Percentiles rank a stretch among this genome's conserved stretches.
Conservation (phyloP, 768 basidiomycete species). For the Leucosporidium scottii region DNA sequence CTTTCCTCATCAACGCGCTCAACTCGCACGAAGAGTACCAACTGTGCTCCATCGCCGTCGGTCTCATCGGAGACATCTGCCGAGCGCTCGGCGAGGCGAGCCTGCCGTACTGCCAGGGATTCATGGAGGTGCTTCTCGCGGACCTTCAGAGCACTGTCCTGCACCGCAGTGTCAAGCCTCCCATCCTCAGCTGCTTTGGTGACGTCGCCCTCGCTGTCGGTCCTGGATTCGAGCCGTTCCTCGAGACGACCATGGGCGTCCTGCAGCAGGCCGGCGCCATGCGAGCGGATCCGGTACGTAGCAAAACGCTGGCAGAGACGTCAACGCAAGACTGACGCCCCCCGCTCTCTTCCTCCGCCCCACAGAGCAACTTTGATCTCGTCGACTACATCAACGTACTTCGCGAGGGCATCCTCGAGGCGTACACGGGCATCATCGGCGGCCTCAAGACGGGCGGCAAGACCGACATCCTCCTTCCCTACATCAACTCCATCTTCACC, state of each 20-base stretch:
- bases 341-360: neutral
- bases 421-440: slow-evolving; percentile 88
- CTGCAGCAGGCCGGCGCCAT: slow-evolving; percentile 82
- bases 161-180: slow-evolving; percentile 90
- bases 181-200: slow-evolving; percentile 90
- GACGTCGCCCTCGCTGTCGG: slow-evolving; percentile 93
- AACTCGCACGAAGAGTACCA: slow-evolving; percentile 91
- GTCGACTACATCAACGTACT: slow-evolving; percentile 84
- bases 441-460: slow-evolving; percentile 78
- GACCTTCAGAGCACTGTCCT: slow-evolving; percentile 84
- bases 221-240: slow-evolving; percentile 71
- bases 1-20: slow-evolving; percentile 78
- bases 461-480: slow-evolving; percentile 63
- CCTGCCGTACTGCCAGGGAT: slow-evolving; percentile 70
- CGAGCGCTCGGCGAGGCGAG: slow-evolving; percentile 82
- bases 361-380: slow-evolving; percentile 73
- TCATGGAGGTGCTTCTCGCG: slow-evolving; percentile 87
- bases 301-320: neutral
- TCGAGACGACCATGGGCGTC: slow-evolving; percentile 83
- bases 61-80: slow-evolving; percentile 92
- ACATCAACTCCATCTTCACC: slow-evolving; percentile 63
- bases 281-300: slow-evolving; percentile 73
- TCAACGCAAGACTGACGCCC: neutral
- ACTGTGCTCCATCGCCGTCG: slow-evolving; percentile 89
- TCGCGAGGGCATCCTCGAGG: slow-evolving; percentile 91